These are phyloP conservation scores for Boletus vermiculosoides DNA, from an alignment of 768 basidiomycete species.

Conservation along the genomic window DNA sequence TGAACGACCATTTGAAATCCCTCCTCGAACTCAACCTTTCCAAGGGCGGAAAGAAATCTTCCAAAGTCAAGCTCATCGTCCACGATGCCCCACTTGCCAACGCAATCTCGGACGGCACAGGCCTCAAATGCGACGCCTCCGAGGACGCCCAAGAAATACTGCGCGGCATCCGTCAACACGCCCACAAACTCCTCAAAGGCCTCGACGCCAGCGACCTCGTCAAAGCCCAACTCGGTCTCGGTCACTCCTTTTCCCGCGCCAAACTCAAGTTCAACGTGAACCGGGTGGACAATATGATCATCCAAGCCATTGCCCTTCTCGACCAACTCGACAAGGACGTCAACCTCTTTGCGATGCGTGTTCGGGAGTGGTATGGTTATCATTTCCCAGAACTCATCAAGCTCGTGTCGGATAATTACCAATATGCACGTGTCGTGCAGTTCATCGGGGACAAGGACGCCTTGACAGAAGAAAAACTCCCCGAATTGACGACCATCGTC, in stretches of 20 bases:
- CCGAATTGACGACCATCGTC: conserved; percentile 73
- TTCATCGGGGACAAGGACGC: conserved; percentile 90
- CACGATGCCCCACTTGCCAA: conserved; percentile 72
- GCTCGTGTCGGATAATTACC: conserved; percentile 91
- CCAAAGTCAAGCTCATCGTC: conserved; percentile 72
- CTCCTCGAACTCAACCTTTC: conserved; percentile 86
- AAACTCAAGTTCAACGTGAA: conserved; percentile 99
- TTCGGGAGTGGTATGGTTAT: conserved; percentile 99
- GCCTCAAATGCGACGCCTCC: conserved; percentile 76
- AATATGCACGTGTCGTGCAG: conserved; percentile 82
- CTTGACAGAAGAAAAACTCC: conserved; percentile 74
- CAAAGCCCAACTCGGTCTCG: conserved; percentile 94
- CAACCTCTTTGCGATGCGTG: conserved; percentile 97
- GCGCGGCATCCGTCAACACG: conserved; percentile 90
- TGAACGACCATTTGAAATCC: conserved; percentile 80
- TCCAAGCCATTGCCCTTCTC: conserved; percentile 96
- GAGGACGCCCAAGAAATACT: conserved; percentile 82
- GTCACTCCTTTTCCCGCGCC: conserved; percentile 95
- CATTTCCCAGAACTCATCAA: conserved; percentile 97
- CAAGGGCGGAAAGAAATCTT: conserved; percentile 63
- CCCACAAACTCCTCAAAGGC: conserved; percentile 83
- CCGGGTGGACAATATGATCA: conserved; percentile 98
- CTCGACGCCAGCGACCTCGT: conserved; percentile 85
- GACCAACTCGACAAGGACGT: conserved; percentile 99
- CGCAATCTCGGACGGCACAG: conserved; percentile 70